Evolutionary conservation across 768 basidiomycete species (phyloP).

Genomic region (Phaeotremella skinneri): DNA sequence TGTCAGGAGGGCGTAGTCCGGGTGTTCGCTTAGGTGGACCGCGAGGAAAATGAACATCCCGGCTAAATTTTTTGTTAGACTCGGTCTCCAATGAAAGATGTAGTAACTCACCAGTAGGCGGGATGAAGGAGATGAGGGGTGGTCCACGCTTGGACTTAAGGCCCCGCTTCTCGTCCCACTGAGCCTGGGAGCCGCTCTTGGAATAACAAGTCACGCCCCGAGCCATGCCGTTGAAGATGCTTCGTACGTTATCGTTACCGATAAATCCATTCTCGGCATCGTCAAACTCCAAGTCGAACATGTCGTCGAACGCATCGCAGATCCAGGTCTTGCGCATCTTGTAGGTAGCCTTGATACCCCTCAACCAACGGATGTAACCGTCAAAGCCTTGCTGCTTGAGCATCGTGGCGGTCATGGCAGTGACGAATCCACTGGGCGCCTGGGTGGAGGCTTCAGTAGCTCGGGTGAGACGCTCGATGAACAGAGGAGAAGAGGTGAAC

Average conservation of each 20-base stretch:
- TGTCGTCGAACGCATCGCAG: conserved; percentile 63
- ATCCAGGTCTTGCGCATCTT: conserved; percentile 51
- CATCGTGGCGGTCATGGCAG: conserved; percentile 62
- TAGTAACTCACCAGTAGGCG: conserved; percentile 57
- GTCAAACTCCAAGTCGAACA: conserved; percentile 60
- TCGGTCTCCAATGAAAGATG: background rate
- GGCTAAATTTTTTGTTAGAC: conserved; percentile 46
- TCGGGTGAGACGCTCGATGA: conserved; percentile 72
- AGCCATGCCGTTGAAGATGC: conserved; percentile 47
- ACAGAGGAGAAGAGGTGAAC: conserved; percentile 72
- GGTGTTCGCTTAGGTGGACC: conserved; percentile 63
- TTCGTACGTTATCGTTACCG: conserved; percentile 42
- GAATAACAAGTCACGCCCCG: conserved; percentile 57
- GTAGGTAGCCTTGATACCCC: conserved; percentile 58
- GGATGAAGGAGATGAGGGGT: conserved; percentile 65
- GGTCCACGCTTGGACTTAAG: conserved; percentile 27
- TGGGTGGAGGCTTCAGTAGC: conserved; percentile 68
- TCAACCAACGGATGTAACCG: conserved; percentile 75
- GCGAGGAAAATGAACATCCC: conserved; percentile 77
- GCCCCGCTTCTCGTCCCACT: conserved; percentile 55
- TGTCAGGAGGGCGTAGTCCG: conserved; percentile 50
- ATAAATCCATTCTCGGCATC: conserved; percentile 29
- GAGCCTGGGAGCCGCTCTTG: conserved; percentile 43
- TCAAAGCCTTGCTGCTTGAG: conserved; percentile 66
- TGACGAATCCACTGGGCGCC: conserved; percentile 66